These are phyloP conservation scores for Cercophora sp. DNA, from an alignment of 495 filamentous ascomycete species.

Conservation along the genomic window DNA sequence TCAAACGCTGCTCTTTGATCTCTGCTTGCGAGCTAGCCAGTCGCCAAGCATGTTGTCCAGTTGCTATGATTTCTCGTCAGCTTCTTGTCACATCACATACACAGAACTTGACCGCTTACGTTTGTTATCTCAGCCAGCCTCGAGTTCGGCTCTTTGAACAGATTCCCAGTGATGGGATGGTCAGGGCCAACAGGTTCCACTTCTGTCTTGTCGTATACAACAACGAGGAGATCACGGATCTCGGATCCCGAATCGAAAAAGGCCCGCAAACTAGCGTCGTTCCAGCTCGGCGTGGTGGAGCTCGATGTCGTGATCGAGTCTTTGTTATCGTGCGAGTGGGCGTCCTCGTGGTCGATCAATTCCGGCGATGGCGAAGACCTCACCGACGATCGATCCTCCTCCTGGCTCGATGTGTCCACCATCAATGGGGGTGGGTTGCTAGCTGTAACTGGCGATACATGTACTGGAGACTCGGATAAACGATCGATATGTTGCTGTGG, in stretches of 20 bases:
- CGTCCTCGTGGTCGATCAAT: slow-evolving; percentile 50
- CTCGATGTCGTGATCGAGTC: slow-evolving; percentile 44
- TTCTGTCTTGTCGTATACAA: slow-evolving; percentile 86
- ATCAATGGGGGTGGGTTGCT: slow-evolving; percentile 57
- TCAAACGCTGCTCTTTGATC: slow-evolving; percentile 42
- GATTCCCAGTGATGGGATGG: slow-evolving; percentile 73
- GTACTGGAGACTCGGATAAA: slow-evolving; percentile 73
- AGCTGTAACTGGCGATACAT: slow-evolving; percentile 57
- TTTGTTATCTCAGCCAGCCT: slow-evolving; percentile 76
- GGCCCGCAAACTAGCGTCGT: slow-evolving; percentile 73
- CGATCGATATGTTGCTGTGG: slow-evolving; percentile 40
- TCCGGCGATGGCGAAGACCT: slow-evolving; percentile 67
- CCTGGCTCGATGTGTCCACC: slow-evolving; percentile 63
- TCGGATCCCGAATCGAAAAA: slow-evolving; percentile 93
- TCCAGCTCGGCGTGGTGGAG: slow-evolving; percentile 61
- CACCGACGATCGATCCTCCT: slow-evolving; percentile 57
- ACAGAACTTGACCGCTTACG: slow-evolving; percentile 37
- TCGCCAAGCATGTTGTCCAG: slow-evolving; percentile 82
- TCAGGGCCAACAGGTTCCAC: slow-evolving; percentile 70
- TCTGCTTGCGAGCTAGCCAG: slow-evolving; percentile 67
- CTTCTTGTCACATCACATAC: slow-evolving; percentile 5
- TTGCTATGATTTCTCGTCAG: slow-evolving; percentile 43
- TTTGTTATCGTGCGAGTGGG: slow-evolving; percentile 34
- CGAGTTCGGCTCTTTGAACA: slow-evolving; percentile 83
- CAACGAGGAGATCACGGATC: slow-evolving; percentile 81